A percentile compares a stretch with the other conserved stretches of the same genome.
Conservation (phyloP, 1,284 basidiomycete genomes). For the Cryptococcus sp. region DNA sequence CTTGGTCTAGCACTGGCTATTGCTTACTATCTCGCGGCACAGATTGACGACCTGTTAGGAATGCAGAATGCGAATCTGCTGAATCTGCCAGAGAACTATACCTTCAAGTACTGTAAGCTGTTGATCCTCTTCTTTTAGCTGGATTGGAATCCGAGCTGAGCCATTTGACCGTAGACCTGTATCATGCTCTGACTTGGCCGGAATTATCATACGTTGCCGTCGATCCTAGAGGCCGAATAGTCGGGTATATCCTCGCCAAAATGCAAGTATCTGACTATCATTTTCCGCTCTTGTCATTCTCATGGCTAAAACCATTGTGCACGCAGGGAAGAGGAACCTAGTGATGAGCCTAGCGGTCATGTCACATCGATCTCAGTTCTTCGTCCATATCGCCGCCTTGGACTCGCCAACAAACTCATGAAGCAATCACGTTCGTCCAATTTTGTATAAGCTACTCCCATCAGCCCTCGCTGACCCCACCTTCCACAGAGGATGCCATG, state of each 20-base stretch:
- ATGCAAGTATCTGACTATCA: slow-evolving; percentile 61
- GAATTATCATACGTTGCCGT: slow-evolving; percentile 92
- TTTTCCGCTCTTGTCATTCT: not conserved
- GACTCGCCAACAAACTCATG: slow-evolving; percentile 87
- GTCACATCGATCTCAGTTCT: slow-evolving; percentile 90
- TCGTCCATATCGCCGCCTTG: slow-evolving; percentile 77
- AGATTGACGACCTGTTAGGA: slow-evolving; percentile 68
- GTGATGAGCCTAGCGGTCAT: slow-evolving; percentile 70
- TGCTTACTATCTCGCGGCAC: not conserved
- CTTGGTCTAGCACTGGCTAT: not conserved
- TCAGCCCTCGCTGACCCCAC: too few species aligned
- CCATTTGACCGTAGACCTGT: slow-evolving; percentile 65
- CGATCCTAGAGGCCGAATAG: slow-evolving; percentile 81
- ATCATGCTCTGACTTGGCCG: slow-evolving; percentile 88
- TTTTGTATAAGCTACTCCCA: not conserved
- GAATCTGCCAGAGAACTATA: slow-evolving; percentile 85
- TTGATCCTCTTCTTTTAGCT: not conserved
- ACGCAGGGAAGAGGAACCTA: slow-evolving; percentile 69
- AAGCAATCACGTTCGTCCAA: slow-evolving; percentile 69
- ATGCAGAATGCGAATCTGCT: slow-evolving; percentile 91
- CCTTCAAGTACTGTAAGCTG: slow-evolving; percentile 74
- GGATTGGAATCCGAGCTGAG: not conserved
- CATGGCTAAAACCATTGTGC: not conserved
- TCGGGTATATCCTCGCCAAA: slow-evolving; percentile 92
- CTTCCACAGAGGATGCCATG: slow-evolving; percentile 77